Evolutionary conservation across 352 stramenopile genomes (phyloP).

Genomic region (Globisporangium abappressorium): DNA sequence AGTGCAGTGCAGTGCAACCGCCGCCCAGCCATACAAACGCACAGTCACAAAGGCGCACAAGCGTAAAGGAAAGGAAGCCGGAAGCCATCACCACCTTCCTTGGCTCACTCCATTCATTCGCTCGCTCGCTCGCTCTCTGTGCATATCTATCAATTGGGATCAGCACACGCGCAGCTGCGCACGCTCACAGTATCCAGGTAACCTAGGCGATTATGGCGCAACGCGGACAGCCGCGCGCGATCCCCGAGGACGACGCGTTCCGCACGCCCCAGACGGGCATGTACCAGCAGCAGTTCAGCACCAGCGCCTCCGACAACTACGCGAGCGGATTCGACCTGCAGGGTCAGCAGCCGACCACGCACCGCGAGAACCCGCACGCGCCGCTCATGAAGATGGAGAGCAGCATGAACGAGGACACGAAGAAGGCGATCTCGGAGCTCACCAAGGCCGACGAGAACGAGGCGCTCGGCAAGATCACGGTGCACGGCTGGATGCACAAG

Average conservation of each 20-base stretch:
- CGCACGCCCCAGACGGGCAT: slow-evolving; percentile 13
- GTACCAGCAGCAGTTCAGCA: slow-evolving; percentile 16
- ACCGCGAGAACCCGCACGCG: not conserved
- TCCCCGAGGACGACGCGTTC: slow-evolving; percentile 25
- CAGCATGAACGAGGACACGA: slow-evolving; percentile 29
- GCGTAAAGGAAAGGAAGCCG: not conserved
- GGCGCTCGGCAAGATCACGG: slow-evolving; percentile 59
- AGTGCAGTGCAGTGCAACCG: not conserved
- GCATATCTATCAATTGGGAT: not conserved
- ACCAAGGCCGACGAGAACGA: slow-evolving; percentile 52
- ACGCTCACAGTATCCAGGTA: not conserved
- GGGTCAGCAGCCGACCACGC: slow-evolving; percentile 1
- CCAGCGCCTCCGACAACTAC: not conserved
- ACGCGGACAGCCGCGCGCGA: slow-evolving; percentile 10
- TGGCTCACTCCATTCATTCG: not conserved
- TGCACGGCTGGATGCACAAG: slow-evolving; percentile 87
- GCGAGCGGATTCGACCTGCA: slow-evolving; percentile 3
- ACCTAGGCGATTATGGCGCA: not conserved
- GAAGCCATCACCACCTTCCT: not conserved
- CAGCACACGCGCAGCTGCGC: not conserved
- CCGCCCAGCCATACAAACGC: not conserved
- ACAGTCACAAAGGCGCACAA: not conserved
- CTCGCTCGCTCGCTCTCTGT: not conserved
- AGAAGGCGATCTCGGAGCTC: slow-evolving; percentile 65
- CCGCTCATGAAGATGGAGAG: slow-evolving; percentile 16